These are phyloP conservation scores for Sequoiadendron giganteum DNA, from an alignment of 75 land plant genomes.

Conservation along the genomic window DNA sequence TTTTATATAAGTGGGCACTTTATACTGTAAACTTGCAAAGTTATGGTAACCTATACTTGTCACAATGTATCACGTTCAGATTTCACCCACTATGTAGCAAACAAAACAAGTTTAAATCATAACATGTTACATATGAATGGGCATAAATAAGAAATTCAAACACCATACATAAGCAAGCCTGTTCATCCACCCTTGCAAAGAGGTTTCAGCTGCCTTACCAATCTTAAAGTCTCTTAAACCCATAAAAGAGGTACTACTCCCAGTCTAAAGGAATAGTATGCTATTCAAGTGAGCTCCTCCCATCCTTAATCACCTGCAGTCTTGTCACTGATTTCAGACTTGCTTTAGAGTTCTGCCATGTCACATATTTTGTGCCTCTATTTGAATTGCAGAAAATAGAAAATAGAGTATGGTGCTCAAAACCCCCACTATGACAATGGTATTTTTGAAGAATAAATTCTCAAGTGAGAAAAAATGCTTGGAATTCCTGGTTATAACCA, in stretches of 20 bases:
- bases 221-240: neutral
- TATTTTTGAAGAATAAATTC: neutral
- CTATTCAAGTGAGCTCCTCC: neutral
- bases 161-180: neutral
- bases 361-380: neutral
- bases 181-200: neutral
- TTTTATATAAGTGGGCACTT: neutral
- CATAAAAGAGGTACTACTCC: neutral
- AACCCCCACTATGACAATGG: neutral
- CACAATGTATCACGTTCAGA: neutral
- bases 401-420: neutral
- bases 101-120: neutral
- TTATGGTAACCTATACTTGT: neutral
- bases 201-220: neutral
- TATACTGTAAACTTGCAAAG: neutral
- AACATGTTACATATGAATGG: neutral
- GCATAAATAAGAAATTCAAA: neutral
- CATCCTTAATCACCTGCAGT: neutral
- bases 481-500: neutral
- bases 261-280: neutral
- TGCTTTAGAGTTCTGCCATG: neutral
- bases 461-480: neutral
- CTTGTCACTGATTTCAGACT: neutral
- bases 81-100: neutral
- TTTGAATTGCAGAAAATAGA: neutral